These are phyloP conservation scores for Sistotremastrum suecicum DNA, from an alignment of 768 basidiomycete genomes.

Conservation along the genomic window DNA sequence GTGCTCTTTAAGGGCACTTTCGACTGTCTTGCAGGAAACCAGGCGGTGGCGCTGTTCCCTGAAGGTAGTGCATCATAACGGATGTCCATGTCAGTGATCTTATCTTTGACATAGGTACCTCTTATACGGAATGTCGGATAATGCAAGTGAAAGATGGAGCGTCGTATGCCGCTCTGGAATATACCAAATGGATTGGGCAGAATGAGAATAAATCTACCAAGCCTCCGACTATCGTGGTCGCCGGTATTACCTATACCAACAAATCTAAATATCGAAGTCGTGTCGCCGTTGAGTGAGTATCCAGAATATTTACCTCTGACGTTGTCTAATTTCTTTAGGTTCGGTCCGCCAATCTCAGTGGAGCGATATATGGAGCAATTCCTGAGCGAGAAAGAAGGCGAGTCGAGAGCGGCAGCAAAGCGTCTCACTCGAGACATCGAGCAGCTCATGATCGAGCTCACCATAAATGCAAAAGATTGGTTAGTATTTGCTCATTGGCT, in stretches of 20 bases:
- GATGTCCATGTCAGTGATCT: slow-evolving; percentile 16
- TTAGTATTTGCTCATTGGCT: slow-evolving; percentile 23
- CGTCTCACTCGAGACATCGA: slow-evolving; percentile 67
- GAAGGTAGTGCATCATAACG: slow-evolving; percentile 85
- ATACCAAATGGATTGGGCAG: slow-evolving; percentile 61
- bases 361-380: slow-evolving; percentile 68
- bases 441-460: slow-evolving; percentile 52
- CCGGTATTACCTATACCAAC: slow-evolving; percentile 87
- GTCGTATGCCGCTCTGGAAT: slow-evolving; percentile 91
- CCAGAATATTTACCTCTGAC: not conserved
- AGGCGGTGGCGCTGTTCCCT: slow-evolving; percentile 85
- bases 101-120: slow-evolving; percentile 20
- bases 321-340: slow-evolving; percentile 31
- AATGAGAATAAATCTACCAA: slow-evolving; percentile 29
- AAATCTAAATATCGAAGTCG: slow-evolving; percentile 90
- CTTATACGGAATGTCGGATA: slow-evolving; percentile 32
- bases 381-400: slow-evolving; percentile 50
- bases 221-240: slow-evolving; percentile 59
- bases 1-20: slow-evolving; percentile 81
- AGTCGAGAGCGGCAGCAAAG: slow-evolving; percentile 71
- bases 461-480: slow-evolving; percentile 93
- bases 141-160: slow-evolving; percentile 70
- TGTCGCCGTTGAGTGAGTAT: slow-evolving; percentile 55
- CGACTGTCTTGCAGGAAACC: slow-evolving; percentile 64
- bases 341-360: slow-evolving; percentile 67